Conservation (phyloP, 2,329 filamentous ascomycete species). For the Dryadomyces quercivorus region DNA sequence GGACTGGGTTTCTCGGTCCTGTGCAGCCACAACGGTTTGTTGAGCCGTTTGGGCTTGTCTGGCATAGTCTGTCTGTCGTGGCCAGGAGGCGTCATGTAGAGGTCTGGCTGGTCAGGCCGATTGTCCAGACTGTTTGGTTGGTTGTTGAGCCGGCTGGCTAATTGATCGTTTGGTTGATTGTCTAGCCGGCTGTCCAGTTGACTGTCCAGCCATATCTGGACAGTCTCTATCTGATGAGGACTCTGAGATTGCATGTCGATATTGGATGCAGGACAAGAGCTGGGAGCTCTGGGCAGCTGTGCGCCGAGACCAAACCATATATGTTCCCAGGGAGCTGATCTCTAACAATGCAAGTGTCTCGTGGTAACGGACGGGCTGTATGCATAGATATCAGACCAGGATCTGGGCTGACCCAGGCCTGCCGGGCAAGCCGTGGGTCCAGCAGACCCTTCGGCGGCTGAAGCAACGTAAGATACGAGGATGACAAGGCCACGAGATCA, state of each 20-base stretch:
- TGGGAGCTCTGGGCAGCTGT: no score
- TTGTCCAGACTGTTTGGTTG: no score
- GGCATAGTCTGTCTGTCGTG: not conserved
- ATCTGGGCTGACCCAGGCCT: not conserved
- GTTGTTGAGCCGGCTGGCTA: no score
- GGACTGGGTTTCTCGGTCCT: no score
- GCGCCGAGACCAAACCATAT: no score
- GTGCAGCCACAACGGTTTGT: not conserved
- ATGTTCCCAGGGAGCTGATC: no score
- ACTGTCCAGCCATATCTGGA: not conserved
- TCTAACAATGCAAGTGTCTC: no score
- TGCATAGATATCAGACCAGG: not conserved
- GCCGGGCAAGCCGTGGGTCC: not conserved
- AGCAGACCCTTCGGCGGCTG: not conserved
- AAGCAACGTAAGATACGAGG: not conserved
- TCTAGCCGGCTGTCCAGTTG: not conserved
- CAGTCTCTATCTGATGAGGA: not conserved
- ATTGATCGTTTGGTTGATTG: no score
- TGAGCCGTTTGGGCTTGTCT: not conserved
- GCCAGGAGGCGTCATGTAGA: no score
- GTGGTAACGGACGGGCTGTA: not conserved
- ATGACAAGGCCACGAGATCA: not conserved
- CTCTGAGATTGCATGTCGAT: not conserved
- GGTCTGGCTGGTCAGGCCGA: no score
- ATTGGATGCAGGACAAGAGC: no score